phyloP scores from a whole-genome alignment of 1,139 yeast species.

The Taphrina deformans region DNA sequence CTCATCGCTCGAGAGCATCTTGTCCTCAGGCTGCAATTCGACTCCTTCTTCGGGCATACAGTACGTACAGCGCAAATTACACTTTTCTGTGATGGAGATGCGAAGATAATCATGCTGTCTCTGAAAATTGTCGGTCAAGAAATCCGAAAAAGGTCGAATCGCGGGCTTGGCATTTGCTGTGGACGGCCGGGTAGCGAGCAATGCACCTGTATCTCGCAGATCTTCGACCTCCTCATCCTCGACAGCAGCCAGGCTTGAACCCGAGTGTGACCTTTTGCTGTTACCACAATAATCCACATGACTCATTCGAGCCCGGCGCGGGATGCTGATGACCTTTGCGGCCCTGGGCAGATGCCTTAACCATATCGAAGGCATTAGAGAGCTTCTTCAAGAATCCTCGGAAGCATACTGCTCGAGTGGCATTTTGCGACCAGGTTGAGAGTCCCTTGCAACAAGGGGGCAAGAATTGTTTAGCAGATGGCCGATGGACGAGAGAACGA shows the following conservation, averaged over 20 bases:
- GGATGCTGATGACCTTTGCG: not conserved
- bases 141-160: slow-evolving; percentile 46
- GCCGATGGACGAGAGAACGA: too few relatives aligned
- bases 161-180: not conserved
- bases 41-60: slow-evolving; percentile 61
- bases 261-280: not conserved
- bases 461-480: not conserved
- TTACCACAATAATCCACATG: not conserved
- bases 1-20: slow-evolving; percentile 50
- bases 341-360: not conserved
- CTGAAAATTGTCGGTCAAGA: slow-evolving; percentile 50
- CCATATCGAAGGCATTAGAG: not conserved
- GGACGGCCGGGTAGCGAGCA: not conserved
- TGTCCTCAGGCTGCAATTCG: slow-evolving; percentile 49
- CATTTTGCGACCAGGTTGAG: not conserved
- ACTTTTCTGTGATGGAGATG: slow-evolving; percentile 54
- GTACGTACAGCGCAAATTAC: slow-evolving; percentile 55
- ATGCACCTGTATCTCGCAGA: not conserved
- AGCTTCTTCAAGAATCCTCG: not conserved
- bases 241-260: not conserved
- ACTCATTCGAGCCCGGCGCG: not conserved
- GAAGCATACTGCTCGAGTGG: not conserved
- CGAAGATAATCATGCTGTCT: slow-evolving; percentile 54
- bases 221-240: not conserved
- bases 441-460: not conserved